phyloP scores from a whole-genome alignment of 768 basidiomycete genomes.

The Mycena alexandri region DNA sequence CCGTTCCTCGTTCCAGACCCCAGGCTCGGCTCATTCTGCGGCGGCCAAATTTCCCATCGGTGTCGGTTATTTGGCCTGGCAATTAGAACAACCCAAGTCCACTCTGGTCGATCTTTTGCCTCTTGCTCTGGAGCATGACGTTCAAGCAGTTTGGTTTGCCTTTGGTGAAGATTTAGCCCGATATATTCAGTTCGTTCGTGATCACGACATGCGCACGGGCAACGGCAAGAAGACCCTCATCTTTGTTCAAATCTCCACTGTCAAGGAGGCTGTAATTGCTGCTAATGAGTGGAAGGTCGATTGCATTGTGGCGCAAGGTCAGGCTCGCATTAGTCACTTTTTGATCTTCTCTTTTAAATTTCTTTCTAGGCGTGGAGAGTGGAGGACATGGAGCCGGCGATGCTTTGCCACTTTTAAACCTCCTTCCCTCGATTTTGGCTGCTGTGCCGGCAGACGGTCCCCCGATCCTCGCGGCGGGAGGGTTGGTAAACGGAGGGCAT shows the following conservation, averaged over 20 bases:
- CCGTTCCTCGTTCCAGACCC: constrained; percentile 55
- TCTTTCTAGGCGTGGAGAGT: constrained; percentile 73
- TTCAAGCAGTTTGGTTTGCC: constrained; percentile 80
- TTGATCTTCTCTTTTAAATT: constrained; percentile 18
- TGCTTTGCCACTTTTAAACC: constrained; percentile 70
- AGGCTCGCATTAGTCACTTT: constrained; percentile 19
- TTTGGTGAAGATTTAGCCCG: constrained; percentile 70
- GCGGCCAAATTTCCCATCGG: constrained; percentile 68
- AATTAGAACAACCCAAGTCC: constrained; percentile 64
- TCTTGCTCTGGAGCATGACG: constrained; percentile 64
- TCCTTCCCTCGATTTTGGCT: constrained; percentile 68
- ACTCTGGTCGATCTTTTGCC: constrained; percentile 58
- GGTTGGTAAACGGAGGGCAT: constrained; percentile 73
- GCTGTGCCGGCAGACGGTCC: constrained; percentile 57
- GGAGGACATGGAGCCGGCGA: constrained; percentile 79
- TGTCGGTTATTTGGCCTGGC: constrained; percentile 82
- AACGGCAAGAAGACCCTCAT: constrained; percentile 62
- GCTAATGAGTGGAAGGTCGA: constrained; percentile 78
- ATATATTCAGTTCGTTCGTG: constrained; percentile 75
- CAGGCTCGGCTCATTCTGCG: constrained; percentile 30
- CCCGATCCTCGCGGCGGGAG: constrained; percentile 81
- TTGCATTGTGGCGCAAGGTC: constrained; percentile 85
- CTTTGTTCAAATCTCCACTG: constrained; percentile 74
- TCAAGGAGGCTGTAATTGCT: constrained; percentile 70
- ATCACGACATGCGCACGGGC: constrained; percentile 60